Evolutionary conservation across 2,329 filamentous ascomycete species (phyloP), one percentile per base, ranked within the genome.

Genomic region (Diplodia sapinea): DNA sequence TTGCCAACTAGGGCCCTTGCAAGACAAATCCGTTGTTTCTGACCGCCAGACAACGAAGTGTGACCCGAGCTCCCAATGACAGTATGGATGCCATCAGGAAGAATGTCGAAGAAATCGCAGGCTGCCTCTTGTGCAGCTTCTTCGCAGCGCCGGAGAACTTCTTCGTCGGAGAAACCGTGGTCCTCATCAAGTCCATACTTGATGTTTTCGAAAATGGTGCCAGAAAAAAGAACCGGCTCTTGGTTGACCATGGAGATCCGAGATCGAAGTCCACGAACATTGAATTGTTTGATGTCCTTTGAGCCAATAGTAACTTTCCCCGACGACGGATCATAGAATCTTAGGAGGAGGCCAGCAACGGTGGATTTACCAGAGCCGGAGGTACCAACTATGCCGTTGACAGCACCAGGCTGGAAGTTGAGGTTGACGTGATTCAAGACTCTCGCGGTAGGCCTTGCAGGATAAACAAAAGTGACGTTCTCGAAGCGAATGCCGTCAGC

Each of bases 121-220:
- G 89, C 89, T 65, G 87, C 85, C 70, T 89, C 83, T 55, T 88
- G 56, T 91, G 89, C 9, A 81, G 84, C 54, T 87, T 80, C 0
- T 83, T 85, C 1, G 85, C 85, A 40, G 85, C 82, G 50, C 84
- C 79, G 13, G 82, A 84, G 1, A 87, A 88, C 1, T 82, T 80
- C 2, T 85, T 83, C 49, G 80, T 82, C 3, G 83, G 75, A 2
- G 75, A 75, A 26, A 83, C 75, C 68, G 83, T 84, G 75, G 82
- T 84, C 20, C 43, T 79, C 77, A 52, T 74, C 77, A 11, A 77
- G 63, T 15, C 77, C 77, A 62, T 77, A 73, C 57, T 69, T 75
- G 40, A 79, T 78, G 51, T 79, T 79, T 1, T 79, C 75, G 3
- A 78, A 68, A 47, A 79, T 77, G 2, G 77, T 76, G 7, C 76